Base-by-base conservation (phyloP, 225 moss, liverwort and hornwort genomes). In the Marchantia polymorpha region DNA sequence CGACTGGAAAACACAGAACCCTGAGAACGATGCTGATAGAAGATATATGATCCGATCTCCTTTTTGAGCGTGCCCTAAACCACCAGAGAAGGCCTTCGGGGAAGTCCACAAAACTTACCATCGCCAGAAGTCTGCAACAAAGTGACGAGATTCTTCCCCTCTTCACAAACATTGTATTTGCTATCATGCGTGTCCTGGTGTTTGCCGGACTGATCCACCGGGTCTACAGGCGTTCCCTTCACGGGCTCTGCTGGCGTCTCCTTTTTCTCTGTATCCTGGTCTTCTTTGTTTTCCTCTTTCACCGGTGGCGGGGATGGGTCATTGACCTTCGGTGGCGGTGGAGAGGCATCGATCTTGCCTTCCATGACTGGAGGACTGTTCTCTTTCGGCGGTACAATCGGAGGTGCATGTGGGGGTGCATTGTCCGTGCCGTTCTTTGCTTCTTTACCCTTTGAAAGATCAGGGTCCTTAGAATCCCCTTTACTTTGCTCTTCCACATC, bases 111-210 rank as follows among this genome's bases (percentile, higher is more conserved):
- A 26, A 1, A 78, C 66, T 66, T 78, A 78, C 78, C 78, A 49
- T 78, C 78, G 51, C 78, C 78, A 52, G 65, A 52, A 51, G 67
- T 78, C 65, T 66, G 65, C 78, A 78, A 47, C 26, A 0, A 23
- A 49, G 78, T 52, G 22, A 54, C 27, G 26, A 78, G 67, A 39
- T 52, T 52, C 23, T 78, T 78, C 14, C 67, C 78, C 11, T 66
- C 51, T 67, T 67, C 78, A 52, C 78, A 78, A 14, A 78, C 78
- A 66, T 31, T 78, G 63, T 78, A 78, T 67, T 67, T 78, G 23
- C 25, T 66, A 52, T 78, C 66, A 67, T 78, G 65, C 0, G 31
- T 50, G n/a, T 50, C 49, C 13, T 61, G 63, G 12, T 66, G 78
- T 50, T 51, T 50, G 14, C 27, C 10, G 7, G 78, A 50, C 48